Conservation (phyloP, 78 protist genomes). For the Dictyostelium brefeldianum region DNA sequence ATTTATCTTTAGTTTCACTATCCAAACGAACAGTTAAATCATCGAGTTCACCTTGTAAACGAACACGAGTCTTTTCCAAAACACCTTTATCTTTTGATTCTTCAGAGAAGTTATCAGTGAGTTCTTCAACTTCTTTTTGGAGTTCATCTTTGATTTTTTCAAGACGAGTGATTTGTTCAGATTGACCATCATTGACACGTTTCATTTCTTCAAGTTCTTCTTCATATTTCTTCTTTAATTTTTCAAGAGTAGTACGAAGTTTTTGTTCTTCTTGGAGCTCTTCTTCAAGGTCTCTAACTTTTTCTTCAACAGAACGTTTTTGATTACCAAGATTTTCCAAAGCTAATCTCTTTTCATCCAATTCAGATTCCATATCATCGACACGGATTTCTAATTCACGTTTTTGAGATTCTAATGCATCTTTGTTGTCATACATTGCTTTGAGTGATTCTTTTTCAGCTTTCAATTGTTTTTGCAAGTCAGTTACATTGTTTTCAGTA, state of each 20-base stretch:
- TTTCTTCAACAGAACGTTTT: conserved; percentile 71
- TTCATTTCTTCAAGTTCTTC: conserved; percentile 86
- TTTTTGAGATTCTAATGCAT: conserved; percentile 78
- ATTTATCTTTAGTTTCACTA: conserved; percentile 59
- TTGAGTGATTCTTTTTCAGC: conserved; percentile 73
- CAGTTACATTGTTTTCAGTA: conserved; percentile 55
- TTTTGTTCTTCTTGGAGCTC: conserved; percentile 80
- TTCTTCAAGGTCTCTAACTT: conserved; percentile 75
- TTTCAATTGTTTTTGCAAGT: conserved; percentile 76
- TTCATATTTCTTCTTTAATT: conserved; percentile 84
- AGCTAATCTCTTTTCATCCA: conserved; percentile 53
- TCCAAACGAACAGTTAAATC: conserved; percentile 57
- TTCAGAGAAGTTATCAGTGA: conserved; percentile 60
- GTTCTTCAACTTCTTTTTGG: conserved; percentile 74
- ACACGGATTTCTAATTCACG: conserved; percentile 71
- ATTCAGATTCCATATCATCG: conserved; percentile 69
- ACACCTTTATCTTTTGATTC: conserved; percentile 84
- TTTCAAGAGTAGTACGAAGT: conserved; percentile 67
- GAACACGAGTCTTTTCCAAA: conserved; percentile 81
- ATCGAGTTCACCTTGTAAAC: conserved; percentile 77
- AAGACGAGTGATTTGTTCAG: conserved; percentile 61
- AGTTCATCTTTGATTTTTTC: conserved; percentile 81
- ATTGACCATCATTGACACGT: conserved; percentile 59
- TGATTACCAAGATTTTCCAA: conserved; percentile 54
- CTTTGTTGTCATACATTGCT: conserved; percentile 61